phyloP scores from a whole-genome alignment of 768 basidiomycete species.

The Infundibulicybe gibba region DNA sequence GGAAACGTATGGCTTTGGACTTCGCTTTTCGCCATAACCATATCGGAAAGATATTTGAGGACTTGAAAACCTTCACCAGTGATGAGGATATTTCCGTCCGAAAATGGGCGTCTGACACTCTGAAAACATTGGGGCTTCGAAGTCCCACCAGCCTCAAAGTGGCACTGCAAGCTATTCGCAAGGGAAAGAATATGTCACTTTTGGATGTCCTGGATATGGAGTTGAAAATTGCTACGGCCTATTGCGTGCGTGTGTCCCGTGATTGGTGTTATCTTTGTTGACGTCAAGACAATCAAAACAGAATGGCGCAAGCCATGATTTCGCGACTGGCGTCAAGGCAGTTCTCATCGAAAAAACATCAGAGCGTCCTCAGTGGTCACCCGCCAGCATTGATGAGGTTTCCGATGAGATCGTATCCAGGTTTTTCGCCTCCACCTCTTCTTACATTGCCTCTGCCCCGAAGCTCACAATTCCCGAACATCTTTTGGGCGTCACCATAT shows the following conservation, averaged over 20 bases:
- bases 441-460: constrained; percentile 42
- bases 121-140: constrained; percentile 56
- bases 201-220: constrained; percentile 78
- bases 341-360: constrained; percentile 48
- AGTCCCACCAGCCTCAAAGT: constrained; percentile 94
- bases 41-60: constrained; percentile 68
- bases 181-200: constrained; percentile 62
- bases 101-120: constrained; percentile 73
- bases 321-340: constrained; percentile 74
- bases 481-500: constrained; percentile 14
- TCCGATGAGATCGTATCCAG: constrained; percentile 49
- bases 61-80: constrained; percentile 41
- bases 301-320: constrained; percentile 81
- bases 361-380: constrained; percentile 67
- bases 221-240: constrained; percentile 83
- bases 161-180: constrained; percentile 74
- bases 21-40: constrained; percentile 65
- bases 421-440: constrained; percentile 65
- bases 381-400: constrained; percentile 59
- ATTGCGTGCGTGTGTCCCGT: constrained; percentile 61
- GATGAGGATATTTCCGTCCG: constrained; percentile 43
- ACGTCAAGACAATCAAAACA: constrained; percentile 33
- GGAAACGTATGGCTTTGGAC: constrained; percentile 76
- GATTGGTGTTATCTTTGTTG: constrained; percentile 8
- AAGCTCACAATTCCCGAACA: constrained; percentile 36